A percentile compares a stretch with the other conserved stretches of the same genome.
These are phyloP conservation scores for Backusella tarrabulga DNA, from an alignment of 192 early-diverging fungal species.

Conservation along the genomic window DNA sequence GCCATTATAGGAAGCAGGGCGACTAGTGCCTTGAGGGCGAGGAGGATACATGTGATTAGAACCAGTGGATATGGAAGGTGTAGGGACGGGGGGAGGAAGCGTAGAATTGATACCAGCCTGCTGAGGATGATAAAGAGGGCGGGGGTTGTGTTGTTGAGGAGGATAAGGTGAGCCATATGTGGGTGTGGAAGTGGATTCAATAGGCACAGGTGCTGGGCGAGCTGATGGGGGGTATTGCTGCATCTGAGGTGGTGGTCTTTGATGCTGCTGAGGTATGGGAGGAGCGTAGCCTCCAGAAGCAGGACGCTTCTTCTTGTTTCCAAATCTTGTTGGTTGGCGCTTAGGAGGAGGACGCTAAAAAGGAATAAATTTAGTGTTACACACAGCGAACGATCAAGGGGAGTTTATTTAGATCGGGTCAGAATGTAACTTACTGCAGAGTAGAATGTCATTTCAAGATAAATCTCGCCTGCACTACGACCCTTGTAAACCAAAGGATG, in stretches of 20 bases:
- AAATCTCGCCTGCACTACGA: constrained; percentile 45
- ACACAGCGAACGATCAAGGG: not conserved
- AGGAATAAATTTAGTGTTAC: not conserved
- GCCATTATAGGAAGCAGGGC: constrained; percentile 21
- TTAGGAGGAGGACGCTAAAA: constrained; percentile 24
- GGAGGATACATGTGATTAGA: constrained; percentile 9
- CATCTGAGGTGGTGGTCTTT: not conserved
- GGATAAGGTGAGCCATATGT: not conserved
- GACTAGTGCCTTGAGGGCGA: constrained; percentile 8
- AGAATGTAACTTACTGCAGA: constrained; percentile 39
- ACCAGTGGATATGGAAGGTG: constrained; percentile 10
- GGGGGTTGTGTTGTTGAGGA: not conserved
- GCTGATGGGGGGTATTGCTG: not conserved
- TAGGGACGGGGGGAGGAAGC: constrained; percentile 2
- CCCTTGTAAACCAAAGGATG: constrained; percentile 44
- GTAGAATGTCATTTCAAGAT: constrained; percentile 55
- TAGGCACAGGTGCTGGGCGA: not conserved
- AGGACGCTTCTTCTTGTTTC: constrained; percentile 14
- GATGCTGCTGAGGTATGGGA: not conserved
- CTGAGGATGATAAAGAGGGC: not conserved
- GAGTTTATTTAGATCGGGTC: not conserved
- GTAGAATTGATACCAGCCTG: not conserved
- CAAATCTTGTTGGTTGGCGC: constrained; percentile 26
- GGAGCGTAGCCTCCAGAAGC: not conserved
- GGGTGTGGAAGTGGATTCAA: not conserved